A percentile compares a stretch with the other conserved stretches of the same genome.
Conservation (phyloP, 2,329 filamentous ascomycete species). For the Arthroderma sp. region DNA sequence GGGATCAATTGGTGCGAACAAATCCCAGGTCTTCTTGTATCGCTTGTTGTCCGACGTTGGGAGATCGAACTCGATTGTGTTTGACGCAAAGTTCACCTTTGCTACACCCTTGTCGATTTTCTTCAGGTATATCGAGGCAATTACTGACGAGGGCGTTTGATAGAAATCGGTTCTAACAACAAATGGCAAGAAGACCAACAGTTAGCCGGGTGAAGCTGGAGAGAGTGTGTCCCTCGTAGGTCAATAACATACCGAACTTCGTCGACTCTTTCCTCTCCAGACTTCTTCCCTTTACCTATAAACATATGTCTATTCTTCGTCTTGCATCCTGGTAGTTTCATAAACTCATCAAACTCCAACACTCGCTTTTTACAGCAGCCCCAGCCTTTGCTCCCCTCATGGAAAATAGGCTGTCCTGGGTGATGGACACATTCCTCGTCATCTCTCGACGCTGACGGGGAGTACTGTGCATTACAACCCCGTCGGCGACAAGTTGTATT, state of each 20-base stretch:
- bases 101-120: slow-evolving; percentile 80
- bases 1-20: slow-evolving; percentile 65
- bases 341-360: slow-evolving; percentile 93
- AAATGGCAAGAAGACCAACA: no score
- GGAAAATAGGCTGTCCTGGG: slow-evolving; percentile 82
- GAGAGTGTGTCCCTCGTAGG: not conserved
- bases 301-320: slow-evolving; percentile 75
- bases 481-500: slow-evolving; percentile 66
- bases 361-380: slow-evolving; percentile 92
- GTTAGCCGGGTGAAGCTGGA: slow-evolving; percentile 1
- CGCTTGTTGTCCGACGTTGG: slow-evolving; percentile 78
- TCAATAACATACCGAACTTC: slow-evolving; percentile 52
- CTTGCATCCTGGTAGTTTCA: slow-evolving; percentile 86
- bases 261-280: slow-evolving; percentile 61
- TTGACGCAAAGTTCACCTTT: slow-evolving; percentile 53
- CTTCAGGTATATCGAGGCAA: slow-evolving; percentile 88
- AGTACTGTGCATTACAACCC: slow-evolving; percentile 56
- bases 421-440: slow-evolving; percentile 76
- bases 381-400: slow-evolving; percentile 97
- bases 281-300: slow-evolving; percentile 55
- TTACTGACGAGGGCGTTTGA: slow-evolving; percentile 73
- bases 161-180: slow-evolving; percentile 69
- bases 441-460: slow-evolving; percentile 46
- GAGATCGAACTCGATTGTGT: slow-evolving; percentile 61
- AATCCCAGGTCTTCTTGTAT: slow-evolving; percentile 58